Base-by-base conservation (phyloP, 495 filamentous ascomycete species). In the Letharia lupina region DNA sequence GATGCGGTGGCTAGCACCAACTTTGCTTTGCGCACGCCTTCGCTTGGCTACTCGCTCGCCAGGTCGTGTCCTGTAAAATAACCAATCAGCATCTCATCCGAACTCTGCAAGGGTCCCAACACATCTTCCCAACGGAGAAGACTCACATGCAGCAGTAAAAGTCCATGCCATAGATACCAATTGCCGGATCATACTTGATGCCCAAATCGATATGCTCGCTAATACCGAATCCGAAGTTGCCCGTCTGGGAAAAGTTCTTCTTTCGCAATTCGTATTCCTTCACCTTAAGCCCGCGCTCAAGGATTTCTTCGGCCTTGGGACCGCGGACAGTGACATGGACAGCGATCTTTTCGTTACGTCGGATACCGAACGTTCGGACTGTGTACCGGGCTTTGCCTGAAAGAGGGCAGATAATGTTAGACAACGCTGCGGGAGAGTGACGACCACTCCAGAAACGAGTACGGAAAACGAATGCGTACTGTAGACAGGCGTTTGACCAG, bases 101-200 rank as follows among this genome's bases (percentile, higher is more conserved):
- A 7, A 18, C 10, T 11, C 33, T 60, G 35, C 48, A 41, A 60
- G 48, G 5, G 9, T 12, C 35, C 37, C 62, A 20, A 40, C 12
- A 28, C 13, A 11, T 15, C 23, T 59, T 60, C 8, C 11, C 60
- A 45, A 11, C 35, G 52, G 5, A 35, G 59, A 57, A 69, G 73
- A 81, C 85, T 82, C 74, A 88, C 95, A 99, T 99, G 91, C 93
- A 97, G 89, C 88, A 91, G 89, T 96, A 99, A 86, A 99, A 99
- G 85, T 99, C 95, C 95, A 99, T 99, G 81, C 95, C 95, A 86
- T 99, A 99, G 82, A 99, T 98, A 86, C 93, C 93, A 73, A 98
- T 98, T 65, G 86, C 90, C 67, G 94, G 94, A 87, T 98, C 94
- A 83, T 98, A 98, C 88, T 99, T 99, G 89, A 99, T 98, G 74